A percentile compares a stretch with the other conserved stretches of the same genome.
These are phyloP conservation scores for Ustilago curta DNA, from an alignment of 1,284 basidiomycete genomes.

Conservation along the genomic window DNA sequence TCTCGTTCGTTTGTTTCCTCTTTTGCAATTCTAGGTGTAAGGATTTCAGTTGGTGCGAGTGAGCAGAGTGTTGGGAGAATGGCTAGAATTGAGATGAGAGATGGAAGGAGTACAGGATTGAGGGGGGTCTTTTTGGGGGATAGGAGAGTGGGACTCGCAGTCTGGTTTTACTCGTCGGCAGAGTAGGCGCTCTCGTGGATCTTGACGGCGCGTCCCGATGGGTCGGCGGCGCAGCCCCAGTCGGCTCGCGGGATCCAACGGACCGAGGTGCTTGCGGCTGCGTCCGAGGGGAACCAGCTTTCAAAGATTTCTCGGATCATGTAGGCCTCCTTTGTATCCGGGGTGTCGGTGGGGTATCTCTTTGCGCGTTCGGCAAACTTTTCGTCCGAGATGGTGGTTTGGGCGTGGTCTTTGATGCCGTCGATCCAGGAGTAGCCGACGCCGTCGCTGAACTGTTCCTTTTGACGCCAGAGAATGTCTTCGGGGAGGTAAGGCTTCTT, in stretches of 20 bases:
- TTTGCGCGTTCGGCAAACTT: conserved; percentile 80
- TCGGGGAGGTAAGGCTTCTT: conserved; percentile 84
- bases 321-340: conserved; percentile 98
- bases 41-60: neutral
- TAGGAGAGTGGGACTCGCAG: neutral
- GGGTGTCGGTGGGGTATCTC: conserved; percentile 84
- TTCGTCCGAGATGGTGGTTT: conserved; percentile 81
- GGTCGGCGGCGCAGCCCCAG: conserved; percentile 95
- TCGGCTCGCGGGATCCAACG: conserved; percentile 76
- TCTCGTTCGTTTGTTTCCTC: neutral
- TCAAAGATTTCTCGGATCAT: conserved; percentile 95
- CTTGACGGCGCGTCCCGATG: conserved; percentile 91
- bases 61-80: neutral
- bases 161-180: conserved; percentile 39
- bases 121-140: neutral
- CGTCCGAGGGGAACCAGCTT: conserved; percentile 77
- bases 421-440: conserved; percentile 99
- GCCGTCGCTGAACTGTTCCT: conserved; percentile 99
- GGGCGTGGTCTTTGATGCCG: conserved; percentile 94
- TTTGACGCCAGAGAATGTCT: conserved; percentile 97
- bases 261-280: conserved; percentile 92
- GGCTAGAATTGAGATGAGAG: conserved; percentile 1
- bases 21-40: neutral
- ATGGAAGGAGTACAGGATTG: neutral
- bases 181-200: conserved; percentile 93